phyloP scores from a whole-genome alignment of 805 yeast species.

The Pichia pseudocactophila region DNA sequence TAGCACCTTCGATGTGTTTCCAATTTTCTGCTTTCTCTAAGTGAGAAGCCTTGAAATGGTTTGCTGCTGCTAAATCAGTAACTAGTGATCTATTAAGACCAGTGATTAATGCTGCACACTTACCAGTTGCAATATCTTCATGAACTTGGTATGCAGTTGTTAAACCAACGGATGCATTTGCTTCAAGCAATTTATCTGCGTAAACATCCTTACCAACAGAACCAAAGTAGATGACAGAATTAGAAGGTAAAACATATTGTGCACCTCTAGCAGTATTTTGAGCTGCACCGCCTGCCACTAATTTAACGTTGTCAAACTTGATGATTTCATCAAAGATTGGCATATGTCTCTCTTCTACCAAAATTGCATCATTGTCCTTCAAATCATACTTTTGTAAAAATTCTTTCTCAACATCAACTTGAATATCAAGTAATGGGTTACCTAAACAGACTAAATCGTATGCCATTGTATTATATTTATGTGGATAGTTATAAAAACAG shows the following conservation, averaged over 20 bases:
- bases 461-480: slow-evolving; percentile 33
- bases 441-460: slow-evolving; percentile 78
- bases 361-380: slow-evolving; percentile 90
- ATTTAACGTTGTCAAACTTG: slow-evolving; percentile 46
- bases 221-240: slow-evolving; percentile 88
- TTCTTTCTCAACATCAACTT: slow-evolving; percentile 59
- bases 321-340: slow-evolving; percentile 79
- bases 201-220: slow-evolving; percentile 91
- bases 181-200: slow-evolving; percentile 69
- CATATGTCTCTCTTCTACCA: slow-evolving; percentile 72
- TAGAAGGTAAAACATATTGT: slow-evolving; percentile 74
- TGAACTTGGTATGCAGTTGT: slow-evolving; percentile 78
- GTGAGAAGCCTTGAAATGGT: slow-evolving; percentile 87
- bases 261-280: slow-evolving; percentile 99
- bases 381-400: slow-evolving; percentile 74
- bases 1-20: slow-evolving; percentile 72
- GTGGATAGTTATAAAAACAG: neutral
- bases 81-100: slow-evolving; percentile 87
- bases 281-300: slow-evolving; percentile 98
- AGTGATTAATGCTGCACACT: slow-evolving; percentile 88
- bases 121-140: slow-evolving; percentile 77
- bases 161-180: slow-evolving; percentile 85
- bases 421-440: slow-evolving; percentile 80
- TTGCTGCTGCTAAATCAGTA: slow-evolving; percentile 97
- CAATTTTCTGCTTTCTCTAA: slow-evolving; percentile 85